Evolutionary conservation across 148 eudicot species (phyloP).

Genomic region (Silene conica): DNA sequence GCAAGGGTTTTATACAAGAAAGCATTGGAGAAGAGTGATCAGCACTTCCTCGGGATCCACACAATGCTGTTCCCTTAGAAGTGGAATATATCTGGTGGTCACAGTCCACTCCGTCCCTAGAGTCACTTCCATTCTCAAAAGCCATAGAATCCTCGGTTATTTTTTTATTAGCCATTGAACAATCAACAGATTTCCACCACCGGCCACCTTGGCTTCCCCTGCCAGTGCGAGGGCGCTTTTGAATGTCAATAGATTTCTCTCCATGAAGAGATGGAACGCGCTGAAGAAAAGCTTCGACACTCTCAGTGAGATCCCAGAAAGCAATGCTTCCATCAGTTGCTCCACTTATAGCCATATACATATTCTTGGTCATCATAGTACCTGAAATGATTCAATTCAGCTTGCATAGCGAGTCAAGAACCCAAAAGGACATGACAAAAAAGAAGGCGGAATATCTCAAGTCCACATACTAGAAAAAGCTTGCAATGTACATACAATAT

Average conservation of each 20-base stretch:
- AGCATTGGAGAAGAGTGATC: constrained; percentile 30
- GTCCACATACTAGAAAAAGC: constrained; percentile 2
- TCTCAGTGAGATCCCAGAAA: constrained; percentile 85
- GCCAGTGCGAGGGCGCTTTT: constrained; percentile 95
- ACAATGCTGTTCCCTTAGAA: constrained; percentile 21
- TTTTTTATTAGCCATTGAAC: constrained; percentile 20
- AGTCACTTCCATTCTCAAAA: constrained; percentile 1
- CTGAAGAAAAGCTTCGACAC: constrained; percentile 53
- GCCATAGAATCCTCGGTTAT: constrained; percentile 11
- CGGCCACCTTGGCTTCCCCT: constrained; percentile 99
- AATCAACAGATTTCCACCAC: constrained; percentile 66
- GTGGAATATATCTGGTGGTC: constrained; percentile 20
- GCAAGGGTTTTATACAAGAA: constrained; percentile 43
- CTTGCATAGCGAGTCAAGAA: background rate
- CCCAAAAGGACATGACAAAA: background rate
- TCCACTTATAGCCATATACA: constrained; percentile 72
- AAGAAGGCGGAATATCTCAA: background rate
- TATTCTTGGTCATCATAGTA: constrained; percentile 35
- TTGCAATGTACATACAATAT: background rate
- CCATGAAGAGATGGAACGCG: constrained; percentile 47
- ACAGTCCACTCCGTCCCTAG: constrained; percentile 12
- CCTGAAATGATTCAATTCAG: constrained; percentile 35
- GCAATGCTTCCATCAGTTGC: constrained; percentile 91
- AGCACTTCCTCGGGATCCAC: constrained; percentile 27
- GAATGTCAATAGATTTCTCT: constrained; percentile 52